Base-by-base conservation (phyloP, 805 yeast species). In the Suhomyces pyralidae region DNA sequence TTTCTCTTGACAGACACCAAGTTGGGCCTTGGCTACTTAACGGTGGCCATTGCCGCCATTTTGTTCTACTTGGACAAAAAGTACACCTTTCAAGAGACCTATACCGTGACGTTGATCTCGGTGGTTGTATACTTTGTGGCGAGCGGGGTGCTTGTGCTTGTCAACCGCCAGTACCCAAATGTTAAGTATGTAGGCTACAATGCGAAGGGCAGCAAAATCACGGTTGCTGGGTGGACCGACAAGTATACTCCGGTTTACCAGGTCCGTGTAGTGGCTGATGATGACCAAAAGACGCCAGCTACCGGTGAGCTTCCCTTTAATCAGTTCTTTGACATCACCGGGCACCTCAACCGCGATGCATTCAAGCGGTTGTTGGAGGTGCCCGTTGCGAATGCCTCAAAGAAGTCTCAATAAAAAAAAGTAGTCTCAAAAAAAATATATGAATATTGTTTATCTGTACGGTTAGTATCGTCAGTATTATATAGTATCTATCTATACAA, bases 61-160 rank as follows among this genome's bases (percentile, higher is more conserved):
- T 66, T 81, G 55, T 82, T 73, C 61, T 70, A 70, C 53, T 52
- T 76, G 25, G 87, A 82, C 53, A 82, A 81, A 63, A 74, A 79
- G 53, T 69, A 63, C 49, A 66, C 72, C 26, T 81, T 81, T 63
- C 63, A 67, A 15, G 77, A 81, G 38, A 49, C 65, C 24, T 74
- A 71, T 51, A 56, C 59, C 40, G 55, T 69, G 28, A 77, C 80
- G 0, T 67, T 64, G 9, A 59, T 61, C 0, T 58, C 73, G 19
- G 74, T 81, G 15, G 64, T 56, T 7, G 57, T 65, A 3, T 82
- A 81, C 58, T 71, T 71, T 36, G 34, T 64, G 5, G 49, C 76
- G 34, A 74, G 78, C 49, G 61, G 57, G 2, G 58, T 69, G 3
- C 64, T 76, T 63, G 64, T 58, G 52, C 73, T 59, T 48, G 51